Evolutionary conservation across 805 yeast species (phyloP).

Genomic region (Zygotorulaspora danielsina): DNA sequence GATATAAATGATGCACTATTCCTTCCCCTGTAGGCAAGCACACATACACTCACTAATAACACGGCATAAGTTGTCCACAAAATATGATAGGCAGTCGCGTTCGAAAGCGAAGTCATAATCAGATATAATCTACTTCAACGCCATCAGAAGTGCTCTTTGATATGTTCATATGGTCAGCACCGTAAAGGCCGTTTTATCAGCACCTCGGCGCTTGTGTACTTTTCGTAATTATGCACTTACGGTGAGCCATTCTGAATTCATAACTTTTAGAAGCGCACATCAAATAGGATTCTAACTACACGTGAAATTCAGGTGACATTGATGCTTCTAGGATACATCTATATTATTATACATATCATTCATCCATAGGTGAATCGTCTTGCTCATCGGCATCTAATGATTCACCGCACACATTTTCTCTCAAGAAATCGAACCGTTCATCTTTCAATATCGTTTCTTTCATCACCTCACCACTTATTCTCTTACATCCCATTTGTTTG

Average conservation of each 20-base stretch:
- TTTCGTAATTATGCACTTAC: background rate
- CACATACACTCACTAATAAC: slow-evolving; percentile 50
- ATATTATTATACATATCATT: slow-evolving; percentile 2
- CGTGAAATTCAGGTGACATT: slow-evolving; percentile 1
- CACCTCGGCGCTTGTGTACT: no score
- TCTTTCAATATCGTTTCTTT: slow-evolving; percentile 77
- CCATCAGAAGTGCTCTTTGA: no score
- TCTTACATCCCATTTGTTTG: slow-evolving; percentile 63
- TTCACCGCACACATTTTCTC: slow-evolving; percentile 46
- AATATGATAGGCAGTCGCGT: slow-evolving; percentile 58
- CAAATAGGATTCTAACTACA: no score
- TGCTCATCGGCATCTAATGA: slow-evolving; percentile 14
- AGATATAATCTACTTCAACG: no score
- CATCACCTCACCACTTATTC: slow-evolving; percentile 79
- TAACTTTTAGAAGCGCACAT: background rate
- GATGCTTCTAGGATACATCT: background rate
- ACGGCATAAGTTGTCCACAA: slow-evolving; percentile 57
- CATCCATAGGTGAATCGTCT: slow-evolving; percentile 11
- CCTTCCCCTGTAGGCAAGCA: slow-evolving; percentile 55
- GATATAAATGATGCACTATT: slow-evolving; percentile 58
- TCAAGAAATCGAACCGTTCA: slow-evolving; percentile 90
- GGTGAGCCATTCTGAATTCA: background rate
- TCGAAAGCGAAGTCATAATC: slow-evolving; percentile 43
- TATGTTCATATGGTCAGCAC: no score
- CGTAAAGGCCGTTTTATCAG: no score